Evolutionary conservation across 352 stramenopile genomes (phyloP), one percentile per base, ranked within the genome.

Genomic region (Lagenidium giganteum): DNA sequence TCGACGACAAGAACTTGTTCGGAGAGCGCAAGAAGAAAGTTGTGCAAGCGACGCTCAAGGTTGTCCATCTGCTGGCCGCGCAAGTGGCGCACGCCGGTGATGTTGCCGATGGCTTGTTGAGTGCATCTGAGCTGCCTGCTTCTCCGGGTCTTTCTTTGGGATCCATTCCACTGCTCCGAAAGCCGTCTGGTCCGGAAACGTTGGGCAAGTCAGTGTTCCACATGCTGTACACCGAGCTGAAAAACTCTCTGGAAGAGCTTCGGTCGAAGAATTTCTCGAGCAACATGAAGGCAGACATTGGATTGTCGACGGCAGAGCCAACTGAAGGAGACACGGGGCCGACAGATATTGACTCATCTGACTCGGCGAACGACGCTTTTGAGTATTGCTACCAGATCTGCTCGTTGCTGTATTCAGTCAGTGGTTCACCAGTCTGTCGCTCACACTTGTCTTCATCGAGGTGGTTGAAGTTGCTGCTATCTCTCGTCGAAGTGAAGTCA

Each of bases 321-420:
- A 58, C 59, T 11, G 72, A 85, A 30, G 32, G 39, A 8, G 69
- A 67, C 11, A 57, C 57, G 29, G 35, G 23, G 22, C 31, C 42
- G 14, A 35, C 47, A 24, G 42, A 30, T 7, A 25, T 34, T 1
- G 18, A 39, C 21, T n/a, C n/a, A n/a, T n/a, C n/a, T n/a, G 45
- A 42, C 6, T 50, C 61, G 9, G 33, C 74, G 12, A 57, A 58
- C 26, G 82, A 92, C 42, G 70, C 80, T 21, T 67, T 82, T 29
- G 81, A 95, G 42, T 95, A 95, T 58, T 93, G 82, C 56, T 94
- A 92, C 47, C 84, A 95, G 45, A 93, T 95, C 35, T 93, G 83
- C 53, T 78, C 78, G 11, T 51, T 95, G 4, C 41, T 95, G 13
- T 93, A 91, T 47, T 93, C 82, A 12, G 84, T 95, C 18, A 95